A percentile compares a stretch with the other conserved stretches of the same genome.
These are phyloP conservation scores for Fusarium albosuccineum DNA, from an alignment of 2,329 filamentous ascomycete species.

Conservation along the genomic window DNA sequence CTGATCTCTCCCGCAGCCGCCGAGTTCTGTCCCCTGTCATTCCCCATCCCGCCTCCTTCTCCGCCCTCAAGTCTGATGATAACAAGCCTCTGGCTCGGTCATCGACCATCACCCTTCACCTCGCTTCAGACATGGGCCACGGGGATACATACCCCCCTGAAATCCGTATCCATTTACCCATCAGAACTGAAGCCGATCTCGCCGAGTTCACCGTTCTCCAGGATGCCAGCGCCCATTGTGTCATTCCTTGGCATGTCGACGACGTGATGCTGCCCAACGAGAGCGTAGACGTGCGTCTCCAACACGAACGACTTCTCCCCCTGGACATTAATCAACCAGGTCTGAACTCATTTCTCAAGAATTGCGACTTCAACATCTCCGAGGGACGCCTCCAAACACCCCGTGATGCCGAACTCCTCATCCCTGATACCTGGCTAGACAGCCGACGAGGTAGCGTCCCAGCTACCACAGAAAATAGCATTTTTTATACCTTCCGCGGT, in stretches of 20 bases:
- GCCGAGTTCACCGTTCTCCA: conserved; percentile 45
- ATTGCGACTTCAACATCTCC: conserved; percentile 61
- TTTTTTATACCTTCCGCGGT: conserved; percentile 60
- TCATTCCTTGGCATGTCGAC: conserved; percentile 47
- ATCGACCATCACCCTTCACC: conserved; percentile 60
- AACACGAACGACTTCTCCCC: conserved; percentile 52
- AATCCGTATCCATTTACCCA: conserved; percentile 50
- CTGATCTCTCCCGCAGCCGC: conserved; percentile 20
- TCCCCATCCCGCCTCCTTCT: conserved; percentile 62
- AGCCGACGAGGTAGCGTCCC: not conserved
- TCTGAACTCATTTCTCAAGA: conserved; percentile 58
- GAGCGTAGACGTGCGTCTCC: conserved; percentile 63
- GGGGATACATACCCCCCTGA: conserved; percentile 29
- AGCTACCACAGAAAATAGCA: conserved; percentile 21
- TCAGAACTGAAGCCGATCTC: conserved; percentile 47
- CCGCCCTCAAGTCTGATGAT: conserved; percentile 51
- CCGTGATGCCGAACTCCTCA: conserved; percentile 32
- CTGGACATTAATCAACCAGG: conserved; percentile 53
- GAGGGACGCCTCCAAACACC: conserved; percentile 58
- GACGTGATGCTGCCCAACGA: conserved; percentile 62
- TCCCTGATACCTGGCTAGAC: conserved; percentile 26
- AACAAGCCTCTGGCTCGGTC: conserved; percentile 43
- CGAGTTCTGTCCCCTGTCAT: conserved; percentile 60
- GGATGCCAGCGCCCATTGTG: conserved; percentile 50
- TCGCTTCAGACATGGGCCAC: conserved; percentile 53